Conservation (phyloP, 1,284 basidiomycete species). For the Tetrapyrgos nigripes region DNA sequence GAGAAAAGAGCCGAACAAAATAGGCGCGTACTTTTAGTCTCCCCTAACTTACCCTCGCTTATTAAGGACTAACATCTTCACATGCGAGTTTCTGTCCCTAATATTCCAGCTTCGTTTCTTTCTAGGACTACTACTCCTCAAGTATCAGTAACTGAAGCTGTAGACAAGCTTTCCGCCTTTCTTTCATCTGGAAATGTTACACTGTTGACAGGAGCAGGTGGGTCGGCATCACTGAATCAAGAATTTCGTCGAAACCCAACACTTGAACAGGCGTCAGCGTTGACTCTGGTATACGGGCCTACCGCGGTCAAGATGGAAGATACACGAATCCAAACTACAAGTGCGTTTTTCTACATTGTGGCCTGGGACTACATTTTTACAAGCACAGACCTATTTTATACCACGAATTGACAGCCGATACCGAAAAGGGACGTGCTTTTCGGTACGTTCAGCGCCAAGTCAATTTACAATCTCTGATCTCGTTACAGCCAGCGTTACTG, state of each 20-base stretch:
- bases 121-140: constrained; percentile 43
- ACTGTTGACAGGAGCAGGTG: constrained; percentile 86
- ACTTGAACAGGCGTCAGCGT: too few species aligned
- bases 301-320: constrained; percentile 82
- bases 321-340: constrained; percentile 94
- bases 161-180: constrained; percentile 72
- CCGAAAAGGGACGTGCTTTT: constrained; percentile 68
- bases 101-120: constrained; percentile 68
- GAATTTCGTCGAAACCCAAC: too few species aligned
- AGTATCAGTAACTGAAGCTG: constrained; percentile 60
- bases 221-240: too few species aligned
- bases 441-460: constrained; percentile 48
- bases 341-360: constrained; percentile 50
- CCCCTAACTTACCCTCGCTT: not conserved
- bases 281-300: constrained; percentile 90
- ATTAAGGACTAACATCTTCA: constrained; percentile 39
- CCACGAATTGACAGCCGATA: constrained; percentile 81
- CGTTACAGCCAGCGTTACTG: constrained; percentile 77
- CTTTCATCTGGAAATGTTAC: constrained; percentile 71
- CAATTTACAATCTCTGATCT: not conserved
- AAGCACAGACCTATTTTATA: constrained; percentile 69
- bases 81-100: constrained; percentile 86
- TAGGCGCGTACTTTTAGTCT: not conserved
- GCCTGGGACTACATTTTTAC: constrained; percentile 1
- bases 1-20: not conserved